Base-by-base conservation (phyloP, 179 eudicot species). In the Beta lomatogona region DNA sequence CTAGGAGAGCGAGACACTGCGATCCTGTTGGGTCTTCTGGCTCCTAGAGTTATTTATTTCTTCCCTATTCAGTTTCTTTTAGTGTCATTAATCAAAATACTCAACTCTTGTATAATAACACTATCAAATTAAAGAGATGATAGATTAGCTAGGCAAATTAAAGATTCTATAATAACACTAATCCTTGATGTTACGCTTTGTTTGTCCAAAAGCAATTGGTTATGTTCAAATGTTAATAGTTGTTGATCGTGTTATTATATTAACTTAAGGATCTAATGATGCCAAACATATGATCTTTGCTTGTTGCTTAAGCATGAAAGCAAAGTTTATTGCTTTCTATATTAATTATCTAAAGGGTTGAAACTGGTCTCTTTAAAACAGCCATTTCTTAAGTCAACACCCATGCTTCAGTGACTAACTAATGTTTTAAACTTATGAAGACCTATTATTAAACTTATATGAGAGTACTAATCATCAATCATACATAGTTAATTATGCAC, bases 111-210 rank as follows among this genome's bases (percentile, higher is more conserved):
- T n/a, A n/a, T n/a, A n/a, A n/a, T n/a, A n/a, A n/a, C n/a, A n/a
- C n/a, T n/a, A n/a, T n/a, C n/a, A n/a, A n/a, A n/a, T n/a, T n/a
- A n/a, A n/a, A n/a, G n/a, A n/a, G n/a, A n/a, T n/a, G n/a, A n/a
- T n/a, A n/a, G n/a, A n/a, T n/a, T n/a, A n/a, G n/a, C n/a, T n/a
- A n/a, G n/a, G n/a, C n/a, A n/a, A n/a, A n/a, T n/a, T n/a, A n/a
- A n/a, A n/a, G n/a, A n/a, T n/a, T n/a, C n/a, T n/a, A n/a, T n/a
- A n/a, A n/a, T n/a, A n/a, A n/a, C n/a, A n/a, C n/a, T n/a, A n/a
- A n/a, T n/a, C n/a, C n/a, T n/a, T n/a, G n/a, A 79, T 69, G 83
- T 85, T 82, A 78, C 87, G 82, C 1, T 82, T 46, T 22, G n/a
- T 81, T 6, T 81, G 72, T 78, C 80, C 55, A 36, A 84, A 66